Percentiles rank a stretch among this genome's conserved stretches.
Evolutionary conservation across 1,284 basidiomycete genomes (phyloP).

Genomic region (Ceratobasidium sp.): DNA sequence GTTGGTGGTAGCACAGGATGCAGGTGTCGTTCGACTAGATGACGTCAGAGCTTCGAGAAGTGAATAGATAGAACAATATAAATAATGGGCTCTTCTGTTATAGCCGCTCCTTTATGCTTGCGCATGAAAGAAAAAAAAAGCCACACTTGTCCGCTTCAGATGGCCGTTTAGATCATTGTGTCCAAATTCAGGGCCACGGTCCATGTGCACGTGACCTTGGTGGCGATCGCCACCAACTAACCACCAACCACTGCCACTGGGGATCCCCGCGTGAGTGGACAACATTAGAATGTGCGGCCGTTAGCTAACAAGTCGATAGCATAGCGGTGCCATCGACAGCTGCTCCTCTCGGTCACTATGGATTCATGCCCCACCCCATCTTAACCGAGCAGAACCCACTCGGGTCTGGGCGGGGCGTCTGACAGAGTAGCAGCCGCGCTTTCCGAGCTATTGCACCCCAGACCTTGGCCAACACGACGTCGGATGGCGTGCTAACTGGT

Average conservation of each 20-base stretch:
- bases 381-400: constrained; percentile 71
- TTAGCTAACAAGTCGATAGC: not conserved
- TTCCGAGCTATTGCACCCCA: constrained; percentile 71
- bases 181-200: too few species aligned
- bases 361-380: constrained; percentile 62
- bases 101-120: too few species aligned
- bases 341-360: constrained; percentile 1
- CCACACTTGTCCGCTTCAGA: too few species aligned
- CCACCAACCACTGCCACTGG: constrained; percentile 1
- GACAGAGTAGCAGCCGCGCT: constrained; percentile 73
- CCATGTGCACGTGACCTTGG: constrained; percentile 24
- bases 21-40: too few species aligned
- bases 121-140: too few species aligned
- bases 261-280: not conserved
- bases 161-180: too few species aligned
- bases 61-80: too few species aligned
- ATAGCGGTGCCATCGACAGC: constrained; percentile 27
- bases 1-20: too few species aligned
- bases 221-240: constrained; percentile 1
- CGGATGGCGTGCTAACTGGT: not conserved
- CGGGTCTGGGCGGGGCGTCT: constrained; percentile 75
- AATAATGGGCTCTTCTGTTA: too few species aligned
- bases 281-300: not conserved
- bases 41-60: too few species aligned
- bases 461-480: constrained; percentile 53